Evolutionary conservation across 305 asterid species (phyloP).

Genomic region (Fraxinus sp.): DNA sequence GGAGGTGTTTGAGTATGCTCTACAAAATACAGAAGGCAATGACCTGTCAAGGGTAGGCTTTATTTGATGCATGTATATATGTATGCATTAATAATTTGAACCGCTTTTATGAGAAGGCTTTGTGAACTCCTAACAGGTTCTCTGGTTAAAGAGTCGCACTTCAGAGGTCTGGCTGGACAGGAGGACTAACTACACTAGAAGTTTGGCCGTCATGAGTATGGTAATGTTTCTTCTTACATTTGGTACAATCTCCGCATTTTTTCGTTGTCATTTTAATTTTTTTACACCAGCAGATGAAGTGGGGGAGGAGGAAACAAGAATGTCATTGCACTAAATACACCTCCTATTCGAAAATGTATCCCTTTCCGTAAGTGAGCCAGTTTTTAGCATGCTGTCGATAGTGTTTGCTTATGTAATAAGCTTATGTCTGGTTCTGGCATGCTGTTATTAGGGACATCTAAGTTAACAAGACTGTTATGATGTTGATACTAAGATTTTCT

Average conservation of each 20-base stretch:
- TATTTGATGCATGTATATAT: slow-evolving; percentile 17
- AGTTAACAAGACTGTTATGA: not conserved
- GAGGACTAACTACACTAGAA: slow-evolving; percentile 94
- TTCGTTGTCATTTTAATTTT: not conserved
- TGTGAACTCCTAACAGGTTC: slow-evolving; percentile 48
- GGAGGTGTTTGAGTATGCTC: slow-evolving; percentile 95
- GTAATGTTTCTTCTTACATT: slow-evolving; percentile 40
- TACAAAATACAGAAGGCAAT: slow-evolving; percentile 93
- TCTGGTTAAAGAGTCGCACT: slow-evolving; percentile 99
- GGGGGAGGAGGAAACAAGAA: not conserved
- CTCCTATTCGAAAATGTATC: not conserved
- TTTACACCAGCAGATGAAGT: not conserved
- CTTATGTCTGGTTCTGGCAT: not conserved
- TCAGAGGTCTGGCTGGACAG: slow-evolving; percentile 97
- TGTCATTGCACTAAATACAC: not conserved
- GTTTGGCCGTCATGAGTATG: slow-evolving; percentile 99
- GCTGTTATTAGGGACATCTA: not conserved
- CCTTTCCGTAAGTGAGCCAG: not conserved
- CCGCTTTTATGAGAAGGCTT: slow-evolving; percentile 20
- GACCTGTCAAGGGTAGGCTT: slow-evolving; percentile 82
- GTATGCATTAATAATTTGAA: not conserved
- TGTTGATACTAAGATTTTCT: not conserved
- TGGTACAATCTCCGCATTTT: not conserved
- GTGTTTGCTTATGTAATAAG: not conserved
- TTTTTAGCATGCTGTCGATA: not conserved